Percentiles rank a stretch among this genome's conserved stretches.
Conservation (phyloP, 169 alveolate genomes). For the Plasmodium cynomolgi region DNA sequence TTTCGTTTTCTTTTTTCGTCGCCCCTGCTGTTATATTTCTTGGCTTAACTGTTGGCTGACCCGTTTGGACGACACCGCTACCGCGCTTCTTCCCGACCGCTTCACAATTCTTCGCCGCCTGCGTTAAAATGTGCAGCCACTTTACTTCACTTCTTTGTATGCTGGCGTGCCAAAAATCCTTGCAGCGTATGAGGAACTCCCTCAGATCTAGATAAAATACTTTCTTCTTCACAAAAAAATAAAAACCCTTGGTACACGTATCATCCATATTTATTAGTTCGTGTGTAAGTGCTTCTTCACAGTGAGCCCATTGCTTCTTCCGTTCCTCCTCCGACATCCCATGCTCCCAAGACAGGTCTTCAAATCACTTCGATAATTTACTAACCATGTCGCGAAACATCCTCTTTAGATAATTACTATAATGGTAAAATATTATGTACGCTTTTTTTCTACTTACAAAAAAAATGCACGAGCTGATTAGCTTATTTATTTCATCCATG, state of each 20-base stretch:
- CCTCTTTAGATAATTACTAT: background rate
- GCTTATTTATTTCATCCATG: background rate
- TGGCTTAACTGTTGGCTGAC: background rate
- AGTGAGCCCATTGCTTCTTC: background rate
- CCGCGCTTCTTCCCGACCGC: background rate
- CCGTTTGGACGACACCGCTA: background rate
- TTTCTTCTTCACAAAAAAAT: background rate
- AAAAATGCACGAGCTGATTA: background rate
- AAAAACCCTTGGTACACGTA: background rate
- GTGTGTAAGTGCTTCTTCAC: background rate
- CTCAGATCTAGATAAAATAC: background rate
- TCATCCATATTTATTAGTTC: background rate
- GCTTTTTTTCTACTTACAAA: constrained; percentile 3
- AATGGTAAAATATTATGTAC: constrained; percentile 7
- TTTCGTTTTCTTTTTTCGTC: background rate
- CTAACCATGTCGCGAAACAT: background rate
- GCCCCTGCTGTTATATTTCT: background rate
- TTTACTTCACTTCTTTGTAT: background rate
- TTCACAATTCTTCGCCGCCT: background rate
- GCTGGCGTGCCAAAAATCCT: background rate
- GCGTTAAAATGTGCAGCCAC: background rate
- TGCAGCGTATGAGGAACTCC: background rate
- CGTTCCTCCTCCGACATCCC: background rate
- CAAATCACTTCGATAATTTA: background rate
- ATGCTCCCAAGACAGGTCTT: background rate